Evolutionary conservation across 371 early-diverging fungal genomes (phyloP), one percentile per base, ranked within the genome.

Genomic region (Mortierella sp.): DNA sequence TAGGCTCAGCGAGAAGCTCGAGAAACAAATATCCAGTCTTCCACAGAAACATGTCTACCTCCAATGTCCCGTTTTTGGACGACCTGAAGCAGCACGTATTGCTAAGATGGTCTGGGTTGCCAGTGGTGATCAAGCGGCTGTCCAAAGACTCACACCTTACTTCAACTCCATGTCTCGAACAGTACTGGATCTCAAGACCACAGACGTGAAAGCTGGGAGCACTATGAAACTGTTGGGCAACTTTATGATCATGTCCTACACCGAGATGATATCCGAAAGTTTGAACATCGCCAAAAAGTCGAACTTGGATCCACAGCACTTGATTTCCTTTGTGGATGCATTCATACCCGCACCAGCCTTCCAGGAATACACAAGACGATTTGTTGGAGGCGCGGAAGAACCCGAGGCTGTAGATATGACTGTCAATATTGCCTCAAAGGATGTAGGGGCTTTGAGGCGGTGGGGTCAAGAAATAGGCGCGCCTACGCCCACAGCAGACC

Each of bases 191-290:
- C 72, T 77, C 62, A 59, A 72, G 64, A 72, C 70, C 49, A 80
- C 86, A 1, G 84, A 90, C 64, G 84, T 85, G 0, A 69, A 62
- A 3, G 57, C 68, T 0, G 90, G 89, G 0, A 84, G 87, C 8
- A 80, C 81, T 2, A 79, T 91, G 62, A 93, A 94, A 75, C 83
- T 95, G 10, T 77, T 89, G 32, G 93, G 93, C 47, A 94, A 94
- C 74, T 93, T 88, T 63, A 84, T 93, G 63, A 75, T 94, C n/a
- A 85, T 86, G 0, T 71, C 88, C 6, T 63, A 86, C 5, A 84
- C 92, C 14, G 92, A 93, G 70, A 58, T 90, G 58, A 66, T 94
- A 20, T 90, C 91, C 0, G 94, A 95, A 76, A 92, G 91, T 10
- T 70, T 91, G 78, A 91, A 91, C 0, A 78, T 94, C 18, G 93